These are phyloP conservation scores for Fragaria iinumae DNA, from an alignment of 306 rosid genomes.

Conservation along the genomic window DNA sequence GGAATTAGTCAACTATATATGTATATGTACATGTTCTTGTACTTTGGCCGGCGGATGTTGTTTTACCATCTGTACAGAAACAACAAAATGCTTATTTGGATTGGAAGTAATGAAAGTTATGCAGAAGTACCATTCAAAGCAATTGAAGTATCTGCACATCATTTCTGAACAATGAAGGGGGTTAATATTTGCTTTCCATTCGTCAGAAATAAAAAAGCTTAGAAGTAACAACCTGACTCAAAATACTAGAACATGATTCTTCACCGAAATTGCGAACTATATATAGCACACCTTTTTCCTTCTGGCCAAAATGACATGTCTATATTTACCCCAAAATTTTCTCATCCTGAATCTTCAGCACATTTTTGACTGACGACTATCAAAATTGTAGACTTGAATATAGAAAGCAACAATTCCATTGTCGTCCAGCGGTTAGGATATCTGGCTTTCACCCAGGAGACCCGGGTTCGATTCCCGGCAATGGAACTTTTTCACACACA, in stretches of 20 bases:
- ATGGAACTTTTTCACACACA: constrained; percentile 25
- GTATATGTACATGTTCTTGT: not conserved
- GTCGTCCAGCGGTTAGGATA: constrained; percentile 99
- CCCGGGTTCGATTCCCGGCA: constrained; percentile 99
- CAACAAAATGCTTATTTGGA: not conserved
- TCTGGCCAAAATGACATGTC: not conserved
- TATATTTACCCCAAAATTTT: not conserved
- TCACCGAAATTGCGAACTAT: not conserved
- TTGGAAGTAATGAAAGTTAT: not conserved
- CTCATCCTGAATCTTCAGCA: not conserved
- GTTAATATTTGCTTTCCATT: not conserved
- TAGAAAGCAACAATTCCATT: constrained; percentile 33
- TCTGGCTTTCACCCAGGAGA: constrained; percentile 99
- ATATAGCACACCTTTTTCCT: too few relatives aligned
- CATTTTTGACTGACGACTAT: too few relatives aligned
- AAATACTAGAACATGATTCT: not conserved
- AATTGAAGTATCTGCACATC: not conserved
- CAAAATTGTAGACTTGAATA: too few relatives aligned
- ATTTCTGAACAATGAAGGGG: not conserved
- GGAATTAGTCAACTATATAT: not conserved
- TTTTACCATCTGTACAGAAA: constrained; percentile 4
- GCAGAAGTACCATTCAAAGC: not conserved
- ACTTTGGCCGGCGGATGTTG: not conserved
- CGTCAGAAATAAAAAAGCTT: not conserved
- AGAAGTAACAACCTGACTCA: not conserved